These are phyloP conservation scores for Dactylorhiza incarnata DNA, from an alignment of 106 monocot genomes.

Conservation along the genomic window DNA sequence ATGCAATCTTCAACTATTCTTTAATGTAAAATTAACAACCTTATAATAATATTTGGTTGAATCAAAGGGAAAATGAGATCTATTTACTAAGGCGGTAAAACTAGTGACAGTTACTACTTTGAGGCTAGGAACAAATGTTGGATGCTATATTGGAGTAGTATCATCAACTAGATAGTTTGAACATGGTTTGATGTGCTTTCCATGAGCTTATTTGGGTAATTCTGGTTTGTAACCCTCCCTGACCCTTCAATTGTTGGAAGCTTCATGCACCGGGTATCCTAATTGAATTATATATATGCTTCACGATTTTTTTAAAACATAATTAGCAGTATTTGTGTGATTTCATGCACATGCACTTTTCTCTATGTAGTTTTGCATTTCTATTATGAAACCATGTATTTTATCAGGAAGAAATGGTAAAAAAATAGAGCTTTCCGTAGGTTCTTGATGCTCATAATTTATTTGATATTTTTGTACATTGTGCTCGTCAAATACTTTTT, in stretches of 20 bases:
- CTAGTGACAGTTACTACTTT: neutral
- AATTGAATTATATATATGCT: neutral
- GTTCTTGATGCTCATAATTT: neutral
- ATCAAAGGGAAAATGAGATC: too few relatives aligned
- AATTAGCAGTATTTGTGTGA: neutral
- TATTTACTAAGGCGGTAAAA: neutral
- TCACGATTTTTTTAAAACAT: neutral
- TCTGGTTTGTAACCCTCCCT: neutral
- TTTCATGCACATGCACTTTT: neutral
- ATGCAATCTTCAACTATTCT: neutral
- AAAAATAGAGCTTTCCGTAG: too few relatives aligned
- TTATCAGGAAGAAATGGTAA: too few relatives aligned
- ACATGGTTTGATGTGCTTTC: neutral
- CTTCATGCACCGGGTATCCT: neutral
- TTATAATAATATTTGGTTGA: neutral
- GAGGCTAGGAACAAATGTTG: neutral
- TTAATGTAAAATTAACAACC: neutral
- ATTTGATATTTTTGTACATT: neutral
- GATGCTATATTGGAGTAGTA: neutral
- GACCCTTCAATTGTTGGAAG: neutral
- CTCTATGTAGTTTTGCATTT: neutral
- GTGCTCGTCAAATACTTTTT: neutral
- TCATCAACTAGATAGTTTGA: neutral
- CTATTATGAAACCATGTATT: neutral
- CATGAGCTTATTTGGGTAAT: neutral